phyloP scores from a whole-genome alignment of 345 rosid genomes.

The Salix brachista region DNA sequence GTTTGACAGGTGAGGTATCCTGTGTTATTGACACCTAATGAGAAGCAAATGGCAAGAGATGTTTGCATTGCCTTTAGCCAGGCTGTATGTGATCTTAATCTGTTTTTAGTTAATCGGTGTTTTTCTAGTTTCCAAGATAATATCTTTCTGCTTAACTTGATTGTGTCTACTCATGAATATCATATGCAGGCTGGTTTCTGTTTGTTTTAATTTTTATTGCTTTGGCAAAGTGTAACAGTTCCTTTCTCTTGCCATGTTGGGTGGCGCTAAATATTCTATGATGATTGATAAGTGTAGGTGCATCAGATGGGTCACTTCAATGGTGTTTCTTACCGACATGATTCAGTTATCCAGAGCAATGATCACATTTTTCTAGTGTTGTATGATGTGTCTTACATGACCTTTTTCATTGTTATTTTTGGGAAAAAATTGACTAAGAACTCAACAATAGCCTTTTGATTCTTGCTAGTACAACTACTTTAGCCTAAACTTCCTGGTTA shows the following conservation, averaged over 20 bases:
- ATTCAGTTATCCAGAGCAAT: not conserved
- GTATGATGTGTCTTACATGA: not conserved
- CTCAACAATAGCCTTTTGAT: not conserved
- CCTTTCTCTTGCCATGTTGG: not conserved
- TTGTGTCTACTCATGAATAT: not conserved
- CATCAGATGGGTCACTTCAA: not conserved
- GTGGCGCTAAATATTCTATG: not conserved
- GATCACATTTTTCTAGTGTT: not conserved
- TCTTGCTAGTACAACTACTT: not conserved
- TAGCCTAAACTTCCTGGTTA: constrained; percentile 2
- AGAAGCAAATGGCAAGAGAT: constrained; percentile 99
- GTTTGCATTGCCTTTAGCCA: constrained; percentile 97
- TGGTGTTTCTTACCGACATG: not conserved
- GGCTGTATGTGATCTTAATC: constrained; percentile 52
- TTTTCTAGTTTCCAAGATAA: not conserved
- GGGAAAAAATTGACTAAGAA: not conserved
- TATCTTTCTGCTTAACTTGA: not conserved
- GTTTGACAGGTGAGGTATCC: constrained; percentile 79
- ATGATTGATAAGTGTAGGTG: not conserved
- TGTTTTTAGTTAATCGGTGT: not conserved
- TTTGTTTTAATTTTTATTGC: not conserved
- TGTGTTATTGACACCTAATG: constrained; percentile 81
- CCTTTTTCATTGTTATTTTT: not conserved
- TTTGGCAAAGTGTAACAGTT: not conserved
- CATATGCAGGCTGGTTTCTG: not conserved